Percentiles rank a stretch among this genome's conserved stretches.
Evolutionary conservation across 106 monocot species (phyloP).

Genomic region (Allium sativum): DNA sequence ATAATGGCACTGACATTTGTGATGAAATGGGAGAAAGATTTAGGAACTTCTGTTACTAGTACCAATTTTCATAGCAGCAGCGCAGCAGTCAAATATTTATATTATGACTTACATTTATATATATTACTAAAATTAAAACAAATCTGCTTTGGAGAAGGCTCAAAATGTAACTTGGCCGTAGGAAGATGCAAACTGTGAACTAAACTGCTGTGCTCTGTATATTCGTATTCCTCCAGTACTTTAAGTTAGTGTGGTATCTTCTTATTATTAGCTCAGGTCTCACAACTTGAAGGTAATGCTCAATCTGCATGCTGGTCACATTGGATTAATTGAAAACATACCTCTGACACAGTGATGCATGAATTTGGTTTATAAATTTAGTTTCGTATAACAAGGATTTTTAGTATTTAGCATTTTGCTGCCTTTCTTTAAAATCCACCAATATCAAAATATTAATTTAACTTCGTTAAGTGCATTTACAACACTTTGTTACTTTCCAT

Average conservation of each 20-base stretch:
- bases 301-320: slow-evolving; percentile 40
- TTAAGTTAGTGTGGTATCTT: slow-evolving; percentile 33
- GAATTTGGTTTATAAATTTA: too few species aligned
- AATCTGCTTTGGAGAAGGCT: slow-evolving; percentile 48
- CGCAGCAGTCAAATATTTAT: too few species aligned
- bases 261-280: slow-evolving; percentile 65
- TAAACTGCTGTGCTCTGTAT: slow-evolving; percentile 83
- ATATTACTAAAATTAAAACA: too few species aligned
- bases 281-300: slow-evolving; percentile 90
- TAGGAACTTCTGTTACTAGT: slow-evolving; percentile 59
- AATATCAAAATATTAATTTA: too few species aligned
- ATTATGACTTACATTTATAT: too few species aligned
- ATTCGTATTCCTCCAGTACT: slow-evolving; percentile 85
- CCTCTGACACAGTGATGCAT: not conserved
- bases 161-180: slow-evolving; percentile 84
- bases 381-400: too few species aligned
- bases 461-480: too few species aligned
- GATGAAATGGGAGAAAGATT: slow-evolving; percentile 92
- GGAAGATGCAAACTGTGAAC: slow-evolving; percentile 69
- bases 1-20: slow-evolving; percentile 96
- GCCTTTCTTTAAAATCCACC: too few species aligned
- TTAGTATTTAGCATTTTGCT: too few species aligned
- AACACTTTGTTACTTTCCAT: too few species aligned
- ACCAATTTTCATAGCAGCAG: slow-evolving; percentile 55
- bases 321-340: not conserved